Conservation (phyloP, 2,329 filamentous ascomycete genomes). For the Ophiosphaerella narmari region DNA sequence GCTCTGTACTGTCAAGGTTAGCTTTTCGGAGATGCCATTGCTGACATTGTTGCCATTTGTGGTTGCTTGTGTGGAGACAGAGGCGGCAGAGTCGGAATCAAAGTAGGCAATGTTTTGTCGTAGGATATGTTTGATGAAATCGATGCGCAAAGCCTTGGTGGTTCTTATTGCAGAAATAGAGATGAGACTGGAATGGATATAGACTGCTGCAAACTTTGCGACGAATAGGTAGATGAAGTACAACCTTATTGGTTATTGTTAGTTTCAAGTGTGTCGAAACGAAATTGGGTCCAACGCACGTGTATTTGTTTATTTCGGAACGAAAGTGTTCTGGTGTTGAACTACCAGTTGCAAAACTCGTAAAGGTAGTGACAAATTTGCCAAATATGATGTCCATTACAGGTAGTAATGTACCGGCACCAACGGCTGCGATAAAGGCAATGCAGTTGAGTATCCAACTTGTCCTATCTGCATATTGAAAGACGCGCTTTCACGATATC, state of each 20-base stretch:
- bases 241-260: conserved; percentile 49
- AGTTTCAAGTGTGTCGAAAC: not conserved
- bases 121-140: conserved; percentile 69
- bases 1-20: conserved; percentile 51
- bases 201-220: conserved; percentile 66
- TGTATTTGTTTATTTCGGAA: conserved; percentile 44
- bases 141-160: conserved; percentile 58
- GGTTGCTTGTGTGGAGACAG: conserved; percentile 92
- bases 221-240: conserved; percentile 75
- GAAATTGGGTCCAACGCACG: conserved; percentile 18
- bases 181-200: conserved; percentile 50
- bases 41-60: conserved; percentile 93
- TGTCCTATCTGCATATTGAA: conserved; percentile 39
- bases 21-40: conserved; percentile 70
- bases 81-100: conserved; percentile 88
- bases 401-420: conserved; percentile 52
- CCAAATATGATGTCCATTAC: conserved; percentile 60
- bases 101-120: conserved; percentile 49
- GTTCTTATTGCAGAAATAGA: conserved; percentile 59
- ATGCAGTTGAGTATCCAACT: conserved; percentile 40
- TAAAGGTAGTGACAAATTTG: conserved; percentile 54
- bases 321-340: conserved; percentile 44
- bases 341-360: conserved; percentile 45
- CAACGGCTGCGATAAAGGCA: conserved; percentile 47
- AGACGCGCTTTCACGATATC: conserved; percentile 34